A percentile compares a stretch with the other conserved stretches of the same genome.
phyloP scores from a whole-genome alignment of 2,329 filamentous ascomycete species.

The Curvularia hawaiiensis region DNA sequence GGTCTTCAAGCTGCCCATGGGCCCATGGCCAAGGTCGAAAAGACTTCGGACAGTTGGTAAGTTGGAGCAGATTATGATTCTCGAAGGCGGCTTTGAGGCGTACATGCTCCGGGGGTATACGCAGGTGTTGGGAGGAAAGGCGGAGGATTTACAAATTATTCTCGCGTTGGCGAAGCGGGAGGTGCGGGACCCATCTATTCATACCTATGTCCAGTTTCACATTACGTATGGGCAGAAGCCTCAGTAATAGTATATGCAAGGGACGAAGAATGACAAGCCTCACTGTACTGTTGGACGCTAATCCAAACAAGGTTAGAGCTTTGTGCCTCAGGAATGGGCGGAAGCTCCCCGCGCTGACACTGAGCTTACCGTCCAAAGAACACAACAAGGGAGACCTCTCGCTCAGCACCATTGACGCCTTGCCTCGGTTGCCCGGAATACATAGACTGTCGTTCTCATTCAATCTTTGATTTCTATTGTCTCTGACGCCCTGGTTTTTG shows the following conservation, averaged over 20 bases:
- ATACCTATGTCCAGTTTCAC: conserved; percentile 33
- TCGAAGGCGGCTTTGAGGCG: conserved; percentile 31
- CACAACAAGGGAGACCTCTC: neutral
- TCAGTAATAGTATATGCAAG: neutral
- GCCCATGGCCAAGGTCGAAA: conserved; percentile 36
- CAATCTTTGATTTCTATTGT: neutral
- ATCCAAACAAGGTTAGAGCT: neutral
- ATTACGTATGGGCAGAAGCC: conserved; percentile 30
- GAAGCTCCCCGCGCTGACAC: neutral
- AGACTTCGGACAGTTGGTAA: conserved; percentile 23
- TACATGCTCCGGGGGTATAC: conserved; percentile 33
- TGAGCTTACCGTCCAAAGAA: neutral
- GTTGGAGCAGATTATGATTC: conserved; percentile 32
- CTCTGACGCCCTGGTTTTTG: neutral
- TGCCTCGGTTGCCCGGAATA: neutral
- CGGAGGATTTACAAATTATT: conserved; percentile 27
- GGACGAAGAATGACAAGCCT: neutral
- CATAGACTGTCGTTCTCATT: neutral
- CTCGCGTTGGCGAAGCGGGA: conserved; percentile 27
- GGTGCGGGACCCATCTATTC: conserved; percentile 26
- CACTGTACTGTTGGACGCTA: neutral
- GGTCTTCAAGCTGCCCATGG: conserved; percentile 34
- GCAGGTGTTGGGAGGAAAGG: conserved; percentile 20
- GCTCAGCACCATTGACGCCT: neutral
- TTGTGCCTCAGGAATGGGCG: neutral